Base-by-base conservation (phyloP, 2,329 filamentous ascomycete species). In the Venturia pyrina region DNA sequence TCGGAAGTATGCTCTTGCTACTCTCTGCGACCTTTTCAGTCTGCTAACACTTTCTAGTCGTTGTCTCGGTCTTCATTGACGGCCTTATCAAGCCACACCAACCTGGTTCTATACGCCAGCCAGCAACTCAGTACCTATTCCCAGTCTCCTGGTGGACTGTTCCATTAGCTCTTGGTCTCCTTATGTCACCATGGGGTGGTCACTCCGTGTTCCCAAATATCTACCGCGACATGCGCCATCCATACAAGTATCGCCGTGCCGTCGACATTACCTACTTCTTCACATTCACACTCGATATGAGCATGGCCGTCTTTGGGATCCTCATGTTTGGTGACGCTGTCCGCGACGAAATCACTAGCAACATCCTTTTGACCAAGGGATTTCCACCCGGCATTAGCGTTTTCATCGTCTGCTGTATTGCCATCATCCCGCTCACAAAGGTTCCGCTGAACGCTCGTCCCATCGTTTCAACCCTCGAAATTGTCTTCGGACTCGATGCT, bases 311-410 rank as follows among this genome's bases (percentile, higher is more conserved):
- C 57, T 85, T 90, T 13, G 93, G 95, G 48, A 84, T 95, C 66
- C 82, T 97, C 69, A 98, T 99, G 93, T 99, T 97, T 75, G 93
- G 93, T 68, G 90, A 96, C 70, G 83, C 80, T n/a, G 90, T 96
- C 65, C 84, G 83, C 66, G 93, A 96, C 69, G 91, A 96, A 75
- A 88, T 98, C 74, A 97, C 95, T 0, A 89, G 89, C 72, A 98
- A 96, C 77, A 88, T 99, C 67, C 85, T 98, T 69, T 81, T 83
- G 64, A 89, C 86, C 0, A 77, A 82, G 6, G 88, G 88, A 65
- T 97, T 96, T 73, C 91, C 93, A 0, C 79, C 84, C 15, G 82
- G 80, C 1, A 77, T 96, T 50, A 91, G 87, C n/a, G 78, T 93
- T 60, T 80, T 93, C 70, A 89, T 97, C 75, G 91, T 91, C 69